Percentiles rank a stretch among this genome's conserved stretches.
phyloP scores from a whole-genome alignment of 2,329 filamentous ascomycete genomes.

The Ophiocordyceps sinensis region DNA sequence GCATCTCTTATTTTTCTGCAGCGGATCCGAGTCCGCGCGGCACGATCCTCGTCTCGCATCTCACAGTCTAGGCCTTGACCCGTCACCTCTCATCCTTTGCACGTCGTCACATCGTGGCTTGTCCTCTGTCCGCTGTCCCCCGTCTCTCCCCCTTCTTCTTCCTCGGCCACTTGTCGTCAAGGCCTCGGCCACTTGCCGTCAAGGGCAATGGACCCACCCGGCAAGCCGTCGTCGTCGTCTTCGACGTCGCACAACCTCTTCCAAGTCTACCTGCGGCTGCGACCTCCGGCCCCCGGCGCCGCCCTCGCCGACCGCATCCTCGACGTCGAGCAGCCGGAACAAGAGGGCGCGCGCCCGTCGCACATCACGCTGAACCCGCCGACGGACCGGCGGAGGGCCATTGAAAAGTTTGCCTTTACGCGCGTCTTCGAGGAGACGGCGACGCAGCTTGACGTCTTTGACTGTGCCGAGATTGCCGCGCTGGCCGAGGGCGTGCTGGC shows the following conservation, averaged over 20 bases:
- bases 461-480: constrained; percentile 58
- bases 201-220: background rate
- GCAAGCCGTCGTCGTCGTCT: constrained; percentile 6
- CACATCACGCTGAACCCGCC: constrained; percentile 70
- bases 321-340: constrained; percentile 46
- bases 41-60: too few species aligned
- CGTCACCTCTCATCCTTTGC: background rate
- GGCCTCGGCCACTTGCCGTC: background rate
- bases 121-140: background rate
- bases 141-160: background rate
- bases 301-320: constrained; percentile 53
- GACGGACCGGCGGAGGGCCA: constrained; percentile 70
- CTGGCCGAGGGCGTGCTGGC: constrained; percentile 73
- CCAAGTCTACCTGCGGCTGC: constrained; percentile 78
- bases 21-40: too few species aligned
- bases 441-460: constrained; percentile 74
- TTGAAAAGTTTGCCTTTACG: constrained; percentile 92
- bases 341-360: constrained; percentile 34
- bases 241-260: constrained; percentile 47
- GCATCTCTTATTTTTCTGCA: too few species aligned
- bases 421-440: constrained; percentile 81
- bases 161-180: background rate
- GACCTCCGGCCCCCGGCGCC: constrained; percentile 42
- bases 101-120: too few species aligned
- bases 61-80: too few species aligned